These are phyloP conservation scores for Paxillus involutus DNA, from an alignment of 768 basidiomycete species.

Conservation along the genomic window DNA sequence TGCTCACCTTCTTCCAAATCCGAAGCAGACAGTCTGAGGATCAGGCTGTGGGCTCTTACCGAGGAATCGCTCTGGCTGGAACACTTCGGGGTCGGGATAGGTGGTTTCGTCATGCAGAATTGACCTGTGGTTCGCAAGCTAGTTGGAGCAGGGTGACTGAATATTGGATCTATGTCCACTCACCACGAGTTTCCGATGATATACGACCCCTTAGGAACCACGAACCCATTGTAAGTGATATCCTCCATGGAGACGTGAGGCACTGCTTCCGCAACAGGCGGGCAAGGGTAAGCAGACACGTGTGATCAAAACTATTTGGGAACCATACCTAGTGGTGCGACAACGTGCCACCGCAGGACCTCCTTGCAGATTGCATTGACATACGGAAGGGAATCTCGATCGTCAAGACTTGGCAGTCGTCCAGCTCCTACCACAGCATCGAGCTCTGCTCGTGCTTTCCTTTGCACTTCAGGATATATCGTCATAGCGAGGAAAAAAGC, in stretches of 20 bases:
- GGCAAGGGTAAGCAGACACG: background rate
- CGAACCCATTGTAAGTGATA: constrained; percentile 8
- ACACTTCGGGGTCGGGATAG: constrained; percentile 32
- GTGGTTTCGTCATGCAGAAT: constrained; percentile 49
- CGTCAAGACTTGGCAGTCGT: constrained; percentile 19
- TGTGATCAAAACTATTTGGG: constrained; percentile 22
- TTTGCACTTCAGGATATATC: constrained; percentile 23
- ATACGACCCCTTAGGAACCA: constrained; percentile 24
- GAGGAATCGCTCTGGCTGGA: constrained; percentile 36
- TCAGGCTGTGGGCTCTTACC: constrained; percentile 19
- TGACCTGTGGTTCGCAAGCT: constrained; percentile 36
- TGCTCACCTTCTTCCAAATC: constrained; percentile 30
- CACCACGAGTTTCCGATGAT: constrained; percentile 24
- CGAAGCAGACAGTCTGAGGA: constrained; percentile 18
- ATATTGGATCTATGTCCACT: constrained; percentile 5
- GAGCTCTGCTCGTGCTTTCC: constrained; percentile 23
- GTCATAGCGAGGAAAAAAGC: constrained; percentile 27
- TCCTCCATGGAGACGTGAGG: constrained; percentile 22
- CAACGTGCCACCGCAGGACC: constrained; percentile 23
- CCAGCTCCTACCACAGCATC: constrained; percentile 21
- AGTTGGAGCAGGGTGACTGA: background rate
- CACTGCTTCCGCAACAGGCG: constrained; percentile 1
- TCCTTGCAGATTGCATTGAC: constrained; percentile 26
- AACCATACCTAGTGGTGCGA: constrained; percentile 12
- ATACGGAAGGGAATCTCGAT: constrained; percentile 25